Evolutionary conservation across 169 alveolate species (phyloP).

Genomic region (Eimeria mitis): DNA sequence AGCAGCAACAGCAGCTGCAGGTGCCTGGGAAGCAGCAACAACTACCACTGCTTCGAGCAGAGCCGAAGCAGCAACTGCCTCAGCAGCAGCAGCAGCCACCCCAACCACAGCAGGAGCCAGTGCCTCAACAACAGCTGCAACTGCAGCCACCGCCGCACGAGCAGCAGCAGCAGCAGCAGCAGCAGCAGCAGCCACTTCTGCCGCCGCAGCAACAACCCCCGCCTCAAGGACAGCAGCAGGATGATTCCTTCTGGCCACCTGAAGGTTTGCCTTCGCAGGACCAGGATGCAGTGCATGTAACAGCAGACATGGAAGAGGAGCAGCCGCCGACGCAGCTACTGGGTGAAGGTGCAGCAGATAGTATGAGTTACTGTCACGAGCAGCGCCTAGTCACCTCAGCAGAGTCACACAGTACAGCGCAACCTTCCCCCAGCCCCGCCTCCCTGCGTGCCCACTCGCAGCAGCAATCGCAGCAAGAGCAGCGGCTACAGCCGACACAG

Average conservation of each 20-base stretch:
- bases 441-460: slow-evolving; percentile 4
- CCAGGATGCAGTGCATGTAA: neutral
- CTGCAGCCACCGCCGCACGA: slow-evolving; percentile 3
- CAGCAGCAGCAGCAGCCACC: neutral
- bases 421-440: slow-evolving; percentile 22
- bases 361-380: neutral
- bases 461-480: slow-evolving; percentile 33
- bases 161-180: neutral
- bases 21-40: slow-evolving; percentile 4
- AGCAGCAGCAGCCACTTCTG: neutral
- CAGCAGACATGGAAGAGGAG: slow-evolving; percentile 22
- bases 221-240: neutral
- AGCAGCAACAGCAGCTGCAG: slow-evolving; percentile 8
- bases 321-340: slow-evolving; percentile 41
- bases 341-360: slow-evolving; percentile 7
- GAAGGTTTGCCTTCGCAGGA: neutral
- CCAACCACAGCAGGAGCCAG: neutral
- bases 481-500: neutral
- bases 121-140: neutral
- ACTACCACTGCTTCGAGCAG: neutral
- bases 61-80: slow-evolving; percentile 8
- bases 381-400: slow-evolving; percentile 22
- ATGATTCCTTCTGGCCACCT: neutral
- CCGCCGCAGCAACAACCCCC: neutral
- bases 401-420: slow-evolving; percentile 30